Conservation (phyloP, 768 basidiomycete species). For the Cystofilobasidium bisporidii region DNA sequence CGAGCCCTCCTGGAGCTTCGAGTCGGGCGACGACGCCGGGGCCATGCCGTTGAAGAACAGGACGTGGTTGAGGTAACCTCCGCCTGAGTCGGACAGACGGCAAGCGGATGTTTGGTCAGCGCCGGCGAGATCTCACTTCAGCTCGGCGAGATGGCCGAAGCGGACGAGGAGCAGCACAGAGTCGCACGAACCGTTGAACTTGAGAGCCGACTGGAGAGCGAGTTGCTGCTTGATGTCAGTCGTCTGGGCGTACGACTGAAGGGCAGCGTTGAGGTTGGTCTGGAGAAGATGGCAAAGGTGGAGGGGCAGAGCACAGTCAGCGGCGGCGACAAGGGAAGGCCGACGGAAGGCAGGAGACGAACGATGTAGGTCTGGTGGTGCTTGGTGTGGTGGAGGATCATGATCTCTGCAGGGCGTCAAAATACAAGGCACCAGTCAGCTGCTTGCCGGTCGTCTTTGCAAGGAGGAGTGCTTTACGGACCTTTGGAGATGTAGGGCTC, state of each 20-base stretch:
- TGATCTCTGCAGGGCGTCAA: slow-evolving; percentile 52
- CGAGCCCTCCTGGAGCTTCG: slow-evolving; percentile 44
- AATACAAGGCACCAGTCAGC: background rate
- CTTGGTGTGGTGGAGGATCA: slow-evolving; percentile 88
- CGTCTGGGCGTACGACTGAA: slow-evolving; percentile 27
- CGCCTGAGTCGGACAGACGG: background rate
- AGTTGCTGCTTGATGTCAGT: slow-evolving; percentile 46
- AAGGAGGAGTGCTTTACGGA: background rate
- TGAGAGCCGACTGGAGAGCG: slow-evolving; percentile 77
- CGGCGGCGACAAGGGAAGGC: background rate
- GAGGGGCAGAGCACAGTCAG: background rate
- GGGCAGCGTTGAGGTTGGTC: slow-evolving; percentile 28
- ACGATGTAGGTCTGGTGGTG: slow-evolving; percentile 77
- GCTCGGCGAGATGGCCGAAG: no score
- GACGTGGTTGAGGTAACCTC: slow-evolving; percentile 46
- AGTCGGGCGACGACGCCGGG: slow-evolving; percentile 51
- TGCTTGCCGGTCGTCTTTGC: no score
- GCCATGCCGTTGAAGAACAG: slow-evolving; percentile 95
- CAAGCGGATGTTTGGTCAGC: no score
- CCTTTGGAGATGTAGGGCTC: slow-evolving; percentile 74
- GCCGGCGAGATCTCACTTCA: no score
- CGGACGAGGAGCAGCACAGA: background rate
- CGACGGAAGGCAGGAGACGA: background rate
- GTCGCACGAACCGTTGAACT: slow-evolving; percentile 66
- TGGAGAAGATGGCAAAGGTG: background rate